These are phyloP conservation scores for Trichosporon sp. DNA, from an alignment of 1,284 basidiomycete species.

Conservation along the genomic window DNA sequence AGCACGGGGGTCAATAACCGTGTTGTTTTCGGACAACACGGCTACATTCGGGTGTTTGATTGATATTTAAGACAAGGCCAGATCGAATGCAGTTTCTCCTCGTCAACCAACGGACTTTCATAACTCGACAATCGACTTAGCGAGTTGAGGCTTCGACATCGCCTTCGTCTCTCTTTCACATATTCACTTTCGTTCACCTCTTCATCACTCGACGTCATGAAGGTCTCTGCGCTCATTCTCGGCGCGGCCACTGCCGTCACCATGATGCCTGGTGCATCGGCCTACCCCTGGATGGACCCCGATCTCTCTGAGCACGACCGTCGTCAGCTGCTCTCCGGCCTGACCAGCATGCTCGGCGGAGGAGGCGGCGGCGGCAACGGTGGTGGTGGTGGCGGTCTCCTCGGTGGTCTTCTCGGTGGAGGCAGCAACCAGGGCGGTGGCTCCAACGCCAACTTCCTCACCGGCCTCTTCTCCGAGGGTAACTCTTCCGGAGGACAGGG, in stretches of 20 bases:
- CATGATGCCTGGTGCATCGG: slow-evolving; percentile 15
- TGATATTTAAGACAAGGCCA: too few relatives aligned
- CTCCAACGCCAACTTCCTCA: slow-evolving; percentile 12
- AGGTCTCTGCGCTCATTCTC: slow-evolving; percentile 11
- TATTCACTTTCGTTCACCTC: background rate
- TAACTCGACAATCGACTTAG: background rate
- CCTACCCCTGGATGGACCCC: slow-evolving; percentile 18
- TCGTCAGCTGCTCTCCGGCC: slow-evolving; percentile 17
- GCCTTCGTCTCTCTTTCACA: background rate
- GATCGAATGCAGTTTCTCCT: background rate
- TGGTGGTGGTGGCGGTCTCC: slow-evolving; percentile 8
- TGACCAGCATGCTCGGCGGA: slow-evolving; percentile 5
- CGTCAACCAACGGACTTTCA: slow-evolving; percentile 2
- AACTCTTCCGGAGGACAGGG: slow-evolving; percentile 9
- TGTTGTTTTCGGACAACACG: background rate
- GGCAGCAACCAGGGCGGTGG: background rate
- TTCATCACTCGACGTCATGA: slow-evolving; percentile 10
- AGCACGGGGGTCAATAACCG: background rate
- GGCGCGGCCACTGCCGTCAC: slow-evolving; percentile 12
- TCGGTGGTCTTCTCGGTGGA: slow-evolving; percentile 4
- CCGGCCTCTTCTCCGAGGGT: slow-evolving; percentile 8
- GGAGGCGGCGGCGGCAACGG: background rate
- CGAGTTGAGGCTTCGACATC: background rate
- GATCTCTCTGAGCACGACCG: slow-evolving; percentile 16
- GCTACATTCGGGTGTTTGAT: background rate